Conservation (phyloP, 495 filamentous ascomycete genomes). For the Daldinia caldariorum region DNA sequence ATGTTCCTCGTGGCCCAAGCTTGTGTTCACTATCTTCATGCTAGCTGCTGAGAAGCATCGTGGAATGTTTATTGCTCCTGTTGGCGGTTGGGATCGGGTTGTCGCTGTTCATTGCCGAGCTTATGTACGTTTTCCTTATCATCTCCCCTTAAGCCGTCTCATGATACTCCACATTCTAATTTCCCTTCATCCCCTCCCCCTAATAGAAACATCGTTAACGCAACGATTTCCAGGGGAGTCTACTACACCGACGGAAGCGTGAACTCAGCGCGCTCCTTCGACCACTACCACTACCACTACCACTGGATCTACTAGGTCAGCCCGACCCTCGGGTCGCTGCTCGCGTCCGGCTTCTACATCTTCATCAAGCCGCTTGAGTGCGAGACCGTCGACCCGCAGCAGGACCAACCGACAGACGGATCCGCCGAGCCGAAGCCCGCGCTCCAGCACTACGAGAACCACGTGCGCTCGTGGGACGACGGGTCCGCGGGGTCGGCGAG, state of each 20-base stretch:
- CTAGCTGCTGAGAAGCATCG: constrained; percentile 85
- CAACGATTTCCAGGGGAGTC: constrained; percentile 51
- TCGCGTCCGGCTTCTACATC: constrained; percentile 74
- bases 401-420: constrained; percentile 38
- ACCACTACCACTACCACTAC: constrained; percentile 66
- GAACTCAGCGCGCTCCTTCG: constrained; percentile 68
- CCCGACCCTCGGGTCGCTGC: constrained; percentile 63
- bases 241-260: constrained; percentile 69
- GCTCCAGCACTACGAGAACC: not conserved
- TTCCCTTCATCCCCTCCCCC: not conserved
- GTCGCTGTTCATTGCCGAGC: constrained; percentile 73
- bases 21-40: constrained; percentile 84
- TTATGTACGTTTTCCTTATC: constrained; percentile 59
- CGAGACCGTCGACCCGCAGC: constrained; percentile 72
- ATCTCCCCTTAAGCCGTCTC: not conserved
- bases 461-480: constrained; percentile 11
- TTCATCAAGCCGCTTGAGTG: constrained; percentile 75
- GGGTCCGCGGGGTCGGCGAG: not conserved
- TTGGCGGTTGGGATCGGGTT: constrained; percentile 82
- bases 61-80: constrained; percentile 78
- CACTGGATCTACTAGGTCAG: constrained; percentile 79
- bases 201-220: constrained; percentile 13
- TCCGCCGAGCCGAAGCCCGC: not conserved
- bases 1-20: constrained; percentile 81
- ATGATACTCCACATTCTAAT: not conserved